Conservation (phyloP, 2,329 filamentous ascomycete genomes). For the Zasmidium citrigriseum region DNA sequence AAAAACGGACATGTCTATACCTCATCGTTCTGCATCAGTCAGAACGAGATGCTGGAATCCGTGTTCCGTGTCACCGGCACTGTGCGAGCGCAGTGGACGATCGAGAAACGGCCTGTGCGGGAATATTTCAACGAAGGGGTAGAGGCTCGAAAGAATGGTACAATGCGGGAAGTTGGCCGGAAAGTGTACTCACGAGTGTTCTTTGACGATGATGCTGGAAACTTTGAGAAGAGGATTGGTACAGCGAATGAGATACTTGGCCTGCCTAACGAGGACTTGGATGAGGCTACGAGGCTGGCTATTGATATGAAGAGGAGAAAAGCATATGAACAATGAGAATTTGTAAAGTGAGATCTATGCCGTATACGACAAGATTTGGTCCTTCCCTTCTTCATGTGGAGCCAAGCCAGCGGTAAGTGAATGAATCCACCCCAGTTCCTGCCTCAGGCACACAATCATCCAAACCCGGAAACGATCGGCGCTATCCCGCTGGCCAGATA, state of each 20-base stretch:
- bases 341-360: neutral
- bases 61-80: constrained; percentile 59
- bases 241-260: constrained; percentile 56
- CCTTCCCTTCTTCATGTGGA: neutral
- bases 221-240: constrained; percentile 39
- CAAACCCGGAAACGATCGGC: neutral
- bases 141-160: constrained; percentile 46
- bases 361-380: no score
- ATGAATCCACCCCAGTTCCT: neutral
- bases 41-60: constrained; percentile 64
- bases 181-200: constrained; percentile 60
- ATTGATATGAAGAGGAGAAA: neutral
- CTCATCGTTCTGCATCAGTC: constrained; percentile 58
- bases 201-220: constrained; percentile 30
- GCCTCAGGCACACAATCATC: neutral
- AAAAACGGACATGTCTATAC: constrained; percentile 54
- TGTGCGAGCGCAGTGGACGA: constrained; percentile 60
- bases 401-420: neutral
- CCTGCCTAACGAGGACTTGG: constrained; percentile 59
- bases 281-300: constrained; percentile 51
- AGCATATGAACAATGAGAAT: neutral
- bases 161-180: constrained; percentile 48
- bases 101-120: constrained; percentile 49
- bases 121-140: constrained; percentile 53
- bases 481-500: neutral